Percentiles rank a stretch among this genome's conserved stretches.
These are phyloP conservation scores for Phytomonas sp. DNA, from an alignment of 208 protist species.

Conservation along the genomic window DNA sequence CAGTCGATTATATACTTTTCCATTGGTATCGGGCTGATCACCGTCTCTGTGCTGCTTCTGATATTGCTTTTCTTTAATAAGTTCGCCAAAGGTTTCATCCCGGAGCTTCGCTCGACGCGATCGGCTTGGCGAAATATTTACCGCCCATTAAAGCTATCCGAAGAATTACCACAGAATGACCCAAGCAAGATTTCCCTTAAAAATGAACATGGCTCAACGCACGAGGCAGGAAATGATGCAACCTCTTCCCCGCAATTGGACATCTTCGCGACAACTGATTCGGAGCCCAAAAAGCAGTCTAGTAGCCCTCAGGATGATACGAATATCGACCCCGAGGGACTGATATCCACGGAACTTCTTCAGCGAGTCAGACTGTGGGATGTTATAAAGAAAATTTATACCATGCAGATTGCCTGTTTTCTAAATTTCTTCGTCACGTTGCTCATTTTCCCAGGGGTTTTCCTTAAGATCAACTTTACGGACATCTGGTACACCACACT, in stretches of 20 bases:
- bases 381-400: conserved; percentile 62
- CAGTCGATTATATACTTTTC: conserved; percentile 61
- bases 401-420: conserved; percentile 69
- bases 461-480: conserved; percentile 36
- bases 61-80: conserved; percentile 31
- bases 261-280: not conserved
- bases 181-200: not conserved
- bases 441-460: conserved; percentile 69
- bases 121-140: conserved; percentile 22
- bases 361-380: conserved; percentile 30
- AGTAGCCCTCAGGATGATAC: not conserved
- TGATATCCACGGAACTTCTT: conserved; percentile 26
- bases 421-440: conserved; percentile 60
- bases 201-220: not conserved
- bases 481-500: conserved; percentile 64
- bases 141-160: not conserved
- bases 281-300: not conserved
- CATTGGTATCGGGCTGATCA: conserved; percentile 36
- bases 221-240: not conserved
- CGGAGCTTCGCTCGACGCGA: conserved; percentile 40
- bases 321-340: conserved; percentile 9
- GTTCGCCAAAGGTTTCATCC: conserved; percentile 40
- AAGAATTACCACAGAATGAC: not conserved
- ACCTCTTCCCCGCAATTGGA: not conserved
- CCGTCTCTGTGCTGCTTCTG: conserved; percentile 21